Evolutionary conservation across 352 stramenopile genomes (phyloP).

Genomic region (Nothophytophthora sp.): DNA sequence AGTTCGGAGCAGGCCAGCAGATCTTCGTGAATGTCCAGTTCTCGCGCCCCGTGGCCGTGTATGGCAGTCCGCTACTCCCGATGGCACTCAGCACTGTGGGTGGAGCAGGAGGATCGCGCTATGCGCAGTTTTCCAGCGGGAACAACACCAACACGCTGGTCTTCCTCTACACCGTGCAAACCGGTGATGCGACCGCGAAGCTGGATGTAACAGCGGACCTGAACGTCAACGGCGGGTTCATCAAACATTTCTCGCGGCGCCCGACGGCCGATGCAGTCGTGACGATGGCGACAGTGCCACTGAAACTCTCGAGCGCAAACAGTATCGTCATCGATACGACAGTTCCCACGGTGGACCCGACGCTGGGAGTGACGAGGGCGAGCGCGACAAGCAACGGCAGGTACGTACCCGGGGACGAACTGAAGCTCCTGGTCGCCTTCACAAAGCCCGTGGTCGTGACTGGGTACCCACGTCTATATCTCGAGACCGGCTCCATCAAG

Average conservation of each 20-base stretch:
- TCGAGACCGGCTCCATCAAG: constrained; percentile 75
- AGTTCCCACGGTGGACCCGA: constrained; percentile 50
- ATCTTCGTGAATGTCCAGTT: constrained; percentile 65
- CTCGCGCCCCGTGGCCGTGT: constrained; percentile 63
- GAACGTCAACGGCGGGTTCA: constrained; percentile 61
- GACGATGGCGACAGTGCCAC: constrained; percentile 43
- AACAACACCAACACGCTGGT: constrained; percentile 73
- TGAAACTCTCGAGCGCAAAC: constrained; percentile 58
- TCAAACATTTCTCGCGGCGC: constrained; percentile 71
- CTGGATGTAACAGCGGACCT: constrained; percentile 61
- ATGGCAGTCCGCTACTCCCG: constrained; percentile 52
- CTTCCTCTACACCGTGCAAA: constrained; percentile 74
- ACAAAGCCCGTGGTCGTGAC: constrained; percentile 73
- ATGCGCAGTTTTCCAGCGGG: constrained; percentile 48
- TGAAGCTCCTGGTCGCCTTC: constrained; percentile 71
- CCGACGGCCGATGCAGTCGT: constrained; percentile 60
- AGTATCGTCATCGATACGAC: constrained; percentile 66
- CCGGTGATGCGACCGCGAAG: constrained; percentile 41
- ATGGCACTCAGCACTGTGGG: constrained; percentile 49
- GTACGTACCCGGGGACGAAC: constrained; percentile 70
- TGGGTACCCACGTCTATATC: constrained; percentile 66
- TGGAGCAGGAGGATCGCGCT: constrained; percentile 27
- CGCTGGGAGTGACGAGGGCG: constrained; percentile 52
- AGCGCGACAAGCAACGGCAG: constrained; percentile 47
- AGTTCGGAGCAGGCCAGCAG: constrained; percentile 68